Base-by-base conservation (phyloP, 2,329 filamentous ascomycete species). In the Herpotrichia juniperi region DNA sequence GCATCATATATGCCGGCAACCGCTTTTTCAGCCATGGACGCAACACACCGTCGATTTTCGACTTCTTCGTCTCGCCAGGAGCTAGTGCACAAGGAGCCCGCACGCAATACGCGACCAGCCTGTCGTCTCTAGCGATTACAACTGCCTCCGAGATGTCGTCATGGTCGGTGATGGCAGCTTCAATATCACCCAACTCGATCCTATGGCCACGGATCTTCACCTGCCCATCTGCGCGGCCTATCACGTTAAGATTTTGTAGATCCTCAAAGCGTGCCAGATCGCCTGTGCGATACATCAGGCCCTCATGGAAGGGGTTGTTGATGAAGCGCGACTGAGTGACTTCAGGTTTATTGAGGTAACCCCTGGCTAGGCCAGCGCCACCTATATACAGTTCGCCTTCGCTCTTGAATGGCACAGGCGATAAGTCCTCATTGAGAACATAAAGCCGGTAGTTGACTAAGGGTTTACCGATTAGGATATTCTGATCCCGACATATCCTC, bases 321-420 rank as follows among this genome's bases (percentile, higher is more conserved):
- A 56, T 14, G 39, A 56, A 55, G n/a, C 35, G 42, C 11, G 24
- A n/a, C 9, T 26, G 24, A 8, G 67, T 68, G 12, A 59, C 42
- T 16, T 64, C 59, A 0, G 50, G 35, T 1, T 58, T 53, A 46
- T 66, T 58, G 6, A 73, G 47, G 46, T 78, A 78, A 1, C 75
- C 74, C 12, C 50, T 16, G 1, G 67, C 63, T 1, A 76, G 62
- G 7, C 71, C 70, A 10, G 63, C 53, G 4, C 76, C 75, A 17
- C 64, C 74, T 25, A 81, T 67, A 30, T 49, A 66, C 3, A 80
- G 59, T 49, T 81, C 76, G 5, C 79, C 79, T 0, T 70, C 60
- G 3, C 69, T 53, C 1, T 78, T 78, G 7, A 66, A 48, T 0
- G 78, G 73, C 5, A 78, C 69, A 1, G 72, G 64, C 21, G 68